A percentile compares a stretch with the other conserved stretches of the same genome.
Conservation (phyloP, 805 yeast species). For the Saccharomyces mikatae region DNA sequence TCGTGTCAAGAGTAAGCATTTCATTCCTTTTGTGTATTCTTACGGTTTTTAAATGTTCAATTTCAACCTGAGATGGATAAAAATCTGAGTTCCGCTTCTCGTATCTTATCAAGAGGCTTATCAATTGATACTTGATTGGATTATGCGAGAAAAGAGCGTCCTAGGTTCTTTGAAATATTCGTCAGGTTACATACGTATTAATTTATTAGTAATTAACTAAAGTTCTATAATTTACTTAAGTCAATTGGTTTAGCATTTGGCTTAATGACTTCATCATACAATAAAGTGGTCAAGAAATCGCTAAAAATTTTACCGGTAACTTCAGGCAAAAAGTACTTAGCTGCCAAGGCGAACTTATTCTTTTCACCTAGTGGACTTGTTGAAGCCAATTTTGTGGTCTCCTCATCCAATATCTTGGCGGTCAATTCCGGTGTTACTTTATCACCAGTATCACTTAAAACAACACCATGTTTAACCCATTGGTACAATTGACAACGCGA, state of each 20-base stretch:
- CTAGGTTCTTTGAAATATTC: neutral
- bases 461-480: slow-evolving; percentile 70
- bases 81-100: neutral
- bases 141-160: neutral
- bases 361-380: slow-evolving; percentile 38
- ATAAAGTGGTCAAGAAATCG: slow-evolving; percentile 68
- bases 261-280: slow-evolving; percentile 55
- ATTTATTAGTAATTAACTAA: neutral
- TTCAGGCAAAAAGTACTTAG: slow-evolving; percentile 63
- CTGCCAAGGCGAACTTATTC: slow-evolving; percentile 63
- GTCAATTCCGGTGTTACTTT: slow-evolving; percentile 55
- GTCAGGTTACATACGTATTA: neutral
- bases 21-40: neutral
- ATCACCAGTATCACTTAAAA: slow-evolving; percentile 48
- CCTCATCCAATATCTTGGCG: slow-evolving; percentile 48
- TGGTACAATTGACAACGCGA: slow-evolving; percentile 76
- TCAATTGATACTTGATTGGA: neutral
- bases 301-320: slow-evolving; percentile 64
- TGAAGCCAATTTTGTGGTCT: slow-evolving; percentile 43
- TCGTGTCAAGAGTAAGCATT: neutral
- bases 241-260: slow-evolving; percentile 25
- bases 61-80: neutral
- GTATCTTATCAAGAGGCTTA: neutral
- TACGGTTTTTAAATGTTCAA: neutral
- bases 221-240: neutral